These are phyloP conservation scores for Nakaseomyces uthaithaninus DNA, from an alignment of 1,139 yeast species.

Conservation along the genomic window DNA sequence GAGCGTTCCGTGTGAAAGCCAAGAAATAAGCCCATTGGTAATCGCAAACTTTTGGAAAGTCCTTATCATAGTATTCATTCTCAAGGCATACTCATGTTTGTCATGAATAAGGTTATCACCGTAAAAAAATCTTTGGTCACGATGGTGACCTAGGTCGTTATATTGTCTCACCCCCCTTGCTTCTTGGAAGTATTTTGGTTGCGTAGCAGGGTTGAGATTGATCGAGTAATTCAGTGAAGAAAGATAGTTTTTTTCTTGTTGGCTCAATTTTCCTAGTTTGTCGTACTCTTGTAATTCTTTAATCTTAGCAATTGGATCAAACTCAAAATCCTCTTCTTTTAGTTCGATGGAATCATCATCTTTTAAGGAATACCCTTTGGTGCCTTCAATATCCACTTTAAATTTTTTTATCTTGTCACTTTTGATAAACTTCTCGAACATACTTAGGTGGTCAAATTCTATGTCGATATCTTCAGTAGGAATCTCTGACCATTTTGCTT, in stretches of 20 bases:
- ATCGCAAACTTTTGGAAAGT: constrained; percentile 54
- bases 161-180: constrained; percentile 27
- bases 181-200: constrained; percentile 45
- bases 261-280: constrained; percentile 8
- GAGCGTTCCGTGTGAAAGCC: constrained; percentile 64
- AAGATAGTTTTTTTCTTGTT: constrained; percentile 23
- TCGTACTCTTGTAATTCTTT: constrained; percentile 18
- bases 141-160: constrained; percentile 42
- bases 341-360: constrained; percentile 13
- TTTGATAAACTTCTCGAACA: constrained; percentile 9
- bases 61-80: constrained; percentile 46
- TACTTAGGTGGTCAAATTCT: constrained; percentile 13
- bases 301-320: constrained; percentile 23
- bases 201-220: constrained; percentile 24
- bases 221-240: constrained; percentile 23
- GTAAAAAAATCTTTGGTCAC: constrained; percentile 62
- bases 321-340: constrained; percentile 23
- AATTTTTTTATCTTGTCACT: constrained; percentile 15
- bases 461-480: constrained; percentile 7
- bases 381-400: constrained; percentile 3
- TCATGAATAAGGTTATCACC: constrained; percentile 21
- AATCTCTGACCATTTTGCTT: background rate
- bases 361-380: background rate
- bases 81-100: constrained; percentile 36
- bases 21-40: constrained; percentile 43